Evolutionary conservation across 169 alveolate genomes (phyloP).

Genomic region (Plasmodium malariae): DNA sequence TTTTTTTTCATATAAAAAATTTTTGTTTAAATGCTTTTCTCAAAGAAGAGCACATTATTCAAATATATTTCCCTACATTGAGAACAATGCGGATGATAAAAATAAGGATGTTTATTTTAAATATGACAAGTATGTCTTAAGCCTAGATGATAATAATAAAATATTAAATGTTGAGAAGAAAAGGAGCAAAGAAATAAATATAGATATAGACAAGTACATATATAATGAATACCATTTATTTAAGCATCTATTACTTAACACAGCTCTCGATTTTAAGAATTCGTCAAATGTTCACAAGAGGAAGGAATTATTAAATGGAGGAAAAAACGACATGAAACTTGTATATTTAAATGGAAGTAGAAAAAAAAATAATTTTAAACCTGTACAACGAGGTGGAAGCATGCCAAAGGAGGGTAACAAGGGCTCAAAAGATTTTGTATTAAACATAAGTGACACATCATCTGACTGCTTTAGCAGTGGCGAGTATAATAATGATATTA

Average conservation of each 20-base stretch:
- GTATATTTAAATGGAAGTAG: background rate
- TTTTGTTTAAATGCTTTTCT: slow-evolving; percentile 30
- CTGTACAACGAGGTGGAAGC: background rate
- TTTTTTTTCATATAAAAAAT: slow-evolving; percentile 29
- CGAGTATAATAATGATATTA: too few relatives aligned
- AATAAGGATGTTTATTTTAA: slow-evolving; percentile 14
- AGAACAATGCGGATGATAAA: background rate
- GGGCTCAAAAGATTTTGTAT: background rate
- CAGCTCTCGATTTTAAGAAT: slow-evolving; percentile 15
- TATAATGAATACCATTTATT: slow-evolving; percentile 69
- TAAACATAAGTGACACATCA: slow-evolving; percentile 8
- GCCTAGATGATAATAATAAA: slow-evolving; percentile 30
- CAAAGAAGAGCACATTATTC: slow-evolving; percentile 61
- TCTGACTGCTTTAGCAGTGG: background rate
- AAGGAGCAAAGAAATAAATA: slow-evolving; percentile 12
- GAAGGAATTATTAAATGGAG: background rate
- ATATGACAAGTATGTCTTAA: slow-evolving; percentile 29
- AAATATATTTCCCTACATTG: slow-evolving; percentile 30
- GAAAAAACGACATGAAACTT: background rate
- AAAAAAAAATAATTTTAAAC: background rate
- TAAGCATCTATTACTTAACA: slow-evolving; percentile 43
- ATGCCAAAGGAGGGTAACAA: background rate
- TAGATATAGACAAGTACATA: slow-evolving; percentile 38
- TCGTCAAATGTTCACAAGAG: background rate
- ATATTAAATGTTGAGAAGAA: slow-evolving; percentile 17